Evolutionary conservation across 164 flowering plant genomes (phyloP).

Genomic region (Pachysandra terminalis): DNA sequence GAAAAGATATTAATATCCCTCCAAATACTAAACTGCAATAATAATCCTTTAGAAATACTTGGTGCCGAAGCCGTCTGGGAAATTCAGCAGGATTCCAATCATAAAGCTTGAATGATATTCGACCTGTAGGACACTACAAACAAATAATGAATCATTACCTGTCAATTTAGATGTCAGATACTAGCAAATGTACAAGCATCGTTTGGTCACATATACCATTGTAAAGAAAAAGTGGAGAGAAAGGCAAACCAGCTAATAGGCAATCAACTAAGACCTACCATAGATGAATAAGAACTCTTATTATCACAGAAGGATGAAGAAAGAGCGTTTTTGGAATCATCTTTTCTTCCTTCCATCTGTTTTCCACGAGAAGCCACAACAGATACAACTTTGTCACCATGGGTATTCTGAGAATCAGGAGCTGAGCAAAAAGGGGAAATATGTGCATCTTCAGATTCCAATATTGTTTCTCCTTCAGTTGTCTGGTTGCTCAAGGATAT

Average conservation of each 20-base stretch:
- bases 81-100: conserved; percentile 99
- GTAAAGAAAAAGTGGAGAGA: conserved; percentile 1
- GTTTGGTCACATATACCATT: neutral
- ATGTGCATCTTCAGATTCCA: conserved; percentile 60
- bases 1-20: conserved; percentile 11
- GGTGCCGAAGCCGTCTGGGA: conserved; percentile 93
- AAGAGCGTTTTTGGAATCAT: conserved; percentile 29
- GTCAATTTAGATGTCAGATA: conserved; percentile 3
- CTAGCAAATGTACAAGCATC: neutral
- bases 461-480: conserved; percentile 33
- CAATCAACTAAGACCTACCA: conserved; percentile 39
- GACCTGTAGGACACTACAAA: conserved; percentile 91
- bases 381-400: conserved; percentile 42
- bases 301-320: conserved; percentile 52
- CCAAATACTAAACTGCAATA: conserved; percentile 68
- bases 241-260: conserved; percentile 4
- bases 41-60: conserved; percentile 66
- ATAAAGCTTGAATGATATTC: conserved; percentile 97
- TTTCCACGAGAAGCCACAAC: conserved; percentile 40
- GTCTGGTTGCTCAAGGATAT: conserved; percentile 32
- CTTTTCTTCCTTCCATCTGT: conserved; percentile 42
- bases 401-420: conserved; percentile 43
- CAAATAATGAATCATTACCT: conserved; percentile 22
- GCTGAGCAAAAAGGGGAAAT: conserved; percentile 37
- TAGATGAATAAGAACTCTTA: conserved; percentile 67